A percentile compares a stretch with the other conserved stretches of the same genome.
phyloP scores from a whole-genome alignment of 163 green algal species.

The Chloromonas sp. region DNA sequence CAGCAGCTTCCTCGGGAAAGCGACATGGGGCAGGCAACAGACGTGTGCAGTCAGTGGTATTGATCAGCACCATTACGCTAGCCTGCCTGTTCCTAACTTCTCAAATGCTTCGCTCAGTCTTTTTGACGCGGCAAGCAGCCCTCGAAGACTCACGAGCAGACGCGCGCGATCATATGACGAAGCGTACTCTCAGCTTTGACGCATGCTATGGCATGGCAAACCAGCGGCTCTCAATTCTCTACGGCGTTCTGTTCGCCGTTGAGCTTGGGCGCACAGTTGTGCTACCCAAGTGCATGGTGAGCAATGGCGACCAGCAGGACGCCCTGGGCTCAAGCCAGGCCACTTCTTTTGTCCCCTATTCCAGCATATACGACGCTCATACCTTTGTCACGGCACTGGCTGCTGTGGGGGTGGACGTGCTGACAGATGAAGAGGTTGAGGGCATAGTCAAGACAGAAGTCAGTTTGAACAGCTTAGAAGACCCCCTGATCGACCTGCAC shows the following conservation, averaged over 20 bases:
- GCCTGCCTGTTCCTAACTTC: background rate
- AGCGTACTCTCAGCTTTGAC: conserved; percentile 4
- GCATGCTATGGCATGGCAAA: conserved; percentile 47
- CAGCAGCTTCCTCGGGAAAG: too few relatives aligned
- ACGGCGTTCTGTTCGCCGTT: conserved; percentile 28
- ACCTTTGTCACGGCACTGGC: background rate
- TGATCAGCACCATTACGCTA: background rate
- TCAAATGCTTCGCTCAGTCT: background rate
- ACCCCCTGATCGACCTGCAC: background rate
- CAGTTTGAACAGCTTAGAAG: background rate
- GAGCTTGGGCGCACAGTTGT: conserved; percentile 22
- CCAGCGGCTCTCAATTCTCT: conserved; percentile 39
- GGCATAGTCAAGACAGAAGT: background rate
- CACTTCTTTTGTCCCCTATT: background rate
- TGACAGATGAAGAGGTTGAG: background rate
- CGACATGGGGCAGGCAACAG: background rate
- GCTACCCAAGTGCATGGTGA: conserved; percentile 19
- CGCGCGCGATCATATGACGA: background rate
- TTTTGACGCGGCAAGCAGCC: background rate
- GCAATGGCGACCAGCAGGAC: background rate
- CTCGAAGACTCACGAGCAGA: background rate
- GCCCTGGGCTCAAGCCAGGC: background rate
- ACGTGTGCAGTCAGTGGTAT: background rate
- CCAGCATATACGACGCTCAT: conserved; percentile 10
- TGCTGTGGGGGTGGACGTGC: conserved; percentile 4